A percentile compares a stretch with the other conserved stretches of the same genome.
Conservation (phyloP, 208 protist species). For the Strigomonas culicis region DNA sequence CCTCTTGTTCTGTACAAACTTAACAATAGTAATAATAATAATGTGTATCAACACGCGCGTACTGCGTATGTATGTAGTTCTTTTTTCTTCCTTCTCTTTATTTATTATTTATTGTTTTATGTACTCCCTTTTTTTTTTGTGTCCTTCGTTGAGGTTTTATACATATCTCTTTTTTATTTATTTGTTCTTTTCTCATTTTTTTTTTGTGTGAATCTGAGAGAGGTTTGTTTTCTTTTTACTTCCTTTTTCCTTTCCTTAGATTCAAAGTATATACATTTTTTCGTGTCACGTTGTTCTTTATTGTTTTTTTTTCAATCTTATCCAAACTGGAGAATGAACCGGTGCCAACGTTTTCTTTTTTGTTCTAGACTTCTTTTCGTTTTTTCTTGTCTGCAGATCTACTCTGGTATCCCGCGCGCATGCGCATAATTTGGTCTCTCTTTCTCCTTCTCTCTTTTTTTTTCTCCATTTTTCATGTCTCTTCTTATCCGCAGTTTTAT, state of each 20-base stretch:
- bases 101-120: conserved; percentile 6
- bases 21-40: too few species aligned
- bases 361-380: background rate
- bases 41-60: too few species aligned
- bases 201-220: background rate
- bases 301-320: background rate
- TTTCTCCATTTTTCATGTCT: conserved; percentile 2
- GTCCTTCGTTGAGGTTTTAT: background rate
- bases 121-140: conserved; percentile 13
- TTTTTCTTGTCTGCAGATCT: background rate
- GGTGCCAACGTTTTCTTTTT: conserved; percentile 7
- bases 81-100: too few species aligned
- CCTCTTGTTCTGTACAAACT: too few species aligned
- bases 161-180: background rate
- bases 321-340: too few species aligned
- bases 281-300: background rate
- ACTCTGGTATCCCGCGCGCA: background rate
- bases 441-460: background rate
- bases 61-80: background rate
- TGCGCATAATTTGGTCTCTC: conserved; percentile 2
- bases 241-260: background rate
- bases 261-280: background rate
- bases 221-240: background rate
- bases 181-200: conserved; percentile 8
- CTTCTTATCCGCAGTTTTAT: background rate